A percentile compares a stretch with the other conserved stretches of the same genome.
Conservation (phyloP, 2,329 filamentous ascomycete genomes). For the Aspergillus caelatus region DNA sequence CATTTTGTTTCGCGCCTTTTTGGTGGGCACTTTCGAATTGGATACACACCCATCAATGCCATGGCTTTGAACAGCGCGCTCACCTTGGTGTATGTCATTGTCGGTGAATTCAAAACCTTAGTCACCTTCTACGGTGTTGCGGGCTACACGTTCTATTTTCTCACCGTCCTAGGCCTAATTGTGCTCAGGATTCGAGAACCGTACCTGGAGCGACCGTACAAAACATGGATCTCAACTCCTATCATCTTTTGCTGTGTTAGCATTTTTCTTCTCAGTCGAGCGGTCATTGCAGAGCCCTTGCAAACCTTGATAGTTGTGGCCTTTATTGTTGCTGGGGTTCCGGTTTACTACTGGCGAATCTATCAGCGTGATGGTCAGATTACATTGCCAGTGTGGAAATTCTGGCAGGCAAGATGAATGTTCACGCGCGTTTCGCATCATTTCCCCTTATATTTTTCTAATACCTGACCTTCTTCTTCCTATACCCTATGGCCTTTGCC, state of each 20-base stretch:
- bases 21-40: conserved; percentile 77
- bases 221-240: conserved; percentile 94
- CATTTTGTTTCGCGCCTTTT: conserved; percentile 65
- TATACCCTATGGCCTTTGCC: not conserved
- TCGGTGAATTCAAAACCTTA: conserved; percentile 89
- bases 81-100: conserved; percentile 74
- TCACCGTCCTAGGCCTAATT: conserved; percentile 91
- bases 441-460: conserved; percentile 6
- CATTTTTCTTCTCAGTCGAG: conserved; percentile 83
- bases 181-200: conserved; percentile 87
- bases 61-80: conserved; percentile 78
- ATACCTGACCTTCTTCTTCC: not conserved
- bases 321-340: conserved; percentile 81
- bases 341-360: conserved; percentile 87
- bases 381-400: conserved; percentile 43
- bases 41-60: conserved; percentile 92
- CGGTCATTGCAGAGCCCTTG: conserved; percentile 85
- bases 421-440: conserved; percentile 1
- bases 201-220: conserved; percentile 84
- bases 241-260: conserved; percentile 99
- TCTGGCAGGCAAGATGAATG: conserved; percentile 41
- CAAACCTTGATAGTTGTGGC: conserved; percentile 85
- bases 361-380: conserved; percentile 60
- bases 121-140: conserved; percentile 98
- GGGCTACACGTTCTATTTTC: conserved; percentile 95